A percentile compares a stretch with the other conserved stretches of the same genome.
phyloP scores from a whole-genome alignment of 768 basidiomycete species.

The Saitozyma sp. region DNA sequence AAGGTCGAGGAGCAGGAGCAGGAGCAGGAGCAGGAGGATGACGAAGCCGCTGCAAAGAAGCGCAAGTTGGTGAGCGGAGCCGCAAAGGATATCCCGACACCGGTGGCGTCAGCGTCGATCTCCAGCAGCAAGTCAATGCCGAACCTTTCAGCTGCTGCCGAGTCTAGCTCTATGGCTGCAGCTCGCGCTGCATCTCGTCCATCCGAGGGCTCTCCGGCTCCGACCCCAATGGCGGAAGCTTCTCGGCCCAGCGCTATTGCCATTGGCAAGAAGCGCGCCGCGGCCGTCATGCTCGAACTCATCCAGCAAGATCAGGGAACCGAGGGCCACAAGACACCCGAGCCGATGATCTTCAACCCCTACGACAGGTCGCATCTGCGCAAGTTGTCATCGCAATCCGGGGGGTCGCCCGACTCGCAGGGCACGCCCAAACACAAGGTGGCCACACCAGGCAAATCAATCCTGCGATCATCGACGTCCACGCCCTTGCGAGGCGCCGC shows the following conservation, averaged over 20 bases:
- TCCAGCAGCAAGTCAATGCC: slow-evolving; percentile 7
- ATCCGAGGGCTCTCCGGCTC: neutral
- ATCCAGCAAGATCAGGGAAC: slow-evolving; percentile 30
- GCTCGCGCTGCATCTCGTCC: too few species aligned
- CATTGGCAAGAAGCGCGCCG: slow-evolving; percentile 33
- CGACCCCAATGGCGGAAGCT: neutral
- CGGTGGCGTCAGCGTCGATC: slow-evolving; percentile 1
- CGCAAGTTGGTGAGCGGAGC: neutral
- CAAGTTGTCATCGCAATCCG: too few species aligned
- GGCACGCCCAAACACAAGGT: too few species aligned
- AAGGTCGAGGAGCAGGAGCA: slow-evolving; percentile 1
- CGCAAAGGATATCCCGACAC: slow-evolving; percentile 7
- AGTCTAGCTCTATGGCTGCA: neutral
- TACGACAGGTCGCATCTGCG: slow-evolving; percentile 18
- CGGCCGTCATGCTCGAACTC: slow-evolving; percentile 39
- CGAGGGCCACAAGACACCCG: slow-evolving; percentile 2
- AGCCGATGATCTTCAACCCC: slow-evolving; percentile 38
- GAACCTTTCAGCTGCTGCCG: slow-evolving; percentile 7
- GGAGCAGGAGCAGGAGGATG: neutral
- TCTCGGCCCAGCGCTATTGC: slow-evolving; percentile 9
- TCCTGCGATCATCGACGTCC: slow-evolving; percentile 4
- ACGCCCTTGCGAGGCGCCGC: slow-evolving; percentile 41
- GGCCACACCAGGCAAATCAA: slow-evolving; percentile 20
- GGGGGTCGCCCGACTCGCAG: too few species aligned
- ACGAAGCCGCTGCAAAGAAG: slow-evolving; percentile 17